phyloP scores from a whole-genome alignment of 805 yeast genomes.

The Candida multigemmis region DNA sequence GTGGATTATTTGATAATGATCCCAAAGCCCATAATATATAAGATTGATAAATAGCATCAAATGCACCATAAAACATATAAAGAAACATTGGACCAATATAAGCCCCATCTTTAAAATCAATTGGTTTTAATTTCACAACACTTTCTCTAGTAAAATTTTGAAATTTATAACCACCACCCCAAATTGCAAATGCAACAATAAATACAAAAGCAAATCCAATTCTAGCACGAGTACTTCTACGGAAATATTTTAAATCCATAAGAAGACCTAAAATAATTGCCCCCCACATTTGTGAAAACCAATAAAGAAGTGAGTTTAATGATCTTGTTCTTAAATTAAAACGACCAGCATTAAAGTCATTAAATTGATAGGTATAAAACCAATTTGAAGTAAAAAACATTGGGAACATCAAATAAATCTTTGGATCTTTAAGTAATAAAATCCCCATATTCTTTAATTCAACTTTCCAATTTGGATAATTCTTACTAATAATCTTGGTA shows the following conservation, averaged over 20 bases:
- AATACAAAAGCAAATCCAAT: conserved; percentile 34
- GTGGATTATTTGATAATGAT: conserved; percentile 47
- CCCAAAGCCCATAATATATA: conserved; percentile 53
- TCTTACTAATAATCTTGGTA: conserved; percentile 35
- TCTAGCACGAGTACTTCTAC: conserved; percentile 37
- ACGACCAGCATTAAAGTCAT: conserved; percentile 45
- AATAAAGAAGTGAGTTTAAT: conserved; percentile 50
- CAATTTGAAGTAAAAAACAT: conserved; percentile 57
- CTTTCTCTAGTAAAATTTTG: conserved; percentile 32
- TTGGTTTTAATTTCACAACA: conserved; percentile 10
- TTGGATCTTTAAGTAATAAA: conserved; percentile 31
- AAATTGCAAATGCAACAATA: conserved; percentile 35
- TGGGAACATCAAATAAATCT: conserved; percentile 44
- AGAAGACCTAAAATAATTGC: conserved; percentile 39
- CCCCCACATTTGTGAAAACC: conserved; percentile 54
- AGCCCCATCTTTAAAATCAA: conserved; percentile 37
- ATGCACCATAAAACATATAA: conserved; percentile 53
- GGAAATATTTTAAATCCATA: conserved; percentile 33
- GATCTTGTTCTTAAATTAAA: conserved; percentile 55
- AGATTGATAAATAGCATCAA: conserved; percentile 53
- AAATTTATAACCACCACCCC: conserved; percentile 53
- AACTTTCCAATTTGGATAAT: conserved; percentile 35
- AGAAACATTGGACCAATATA: conserved; percentile 55
- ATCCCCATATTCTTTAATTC: conserved; percentile 34
- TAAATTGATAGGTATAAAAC: conserved; percentile 60